These are phyloP conservation scores for Chaetomiaceae sp. DNA, from an alignment of 2,329 filamentous ascomycete genomes.

Conservation along the genomic window DNA sequence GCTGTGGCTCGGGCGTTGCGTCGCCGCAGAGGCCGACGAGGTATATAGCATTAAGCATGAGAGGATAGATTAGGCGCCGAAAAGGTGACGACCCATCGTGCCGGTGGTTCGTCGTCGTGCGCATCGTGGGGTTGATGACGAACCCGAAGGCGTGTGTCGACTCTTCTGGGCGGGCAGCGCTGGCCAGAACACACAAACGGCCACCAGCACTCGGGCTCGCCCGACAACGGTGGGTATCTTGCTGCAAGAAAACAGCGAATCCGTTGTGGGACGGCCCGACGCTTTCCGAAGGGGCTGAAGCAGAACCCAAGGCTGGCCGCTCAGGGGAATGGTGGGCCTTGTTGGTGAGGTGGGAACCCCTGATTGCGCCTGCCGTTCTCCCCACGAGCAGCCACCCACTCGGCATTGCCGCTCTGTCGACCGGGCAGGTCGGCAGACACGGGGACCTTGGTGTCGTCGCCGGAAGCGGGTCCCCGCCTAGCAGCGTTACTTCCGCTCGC, in stretches of 20 bases:
- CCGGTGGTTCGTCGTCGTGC: not conserved
- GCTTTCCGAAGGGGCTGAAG: not conserved
- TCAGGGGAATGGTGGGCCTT: conserved; percentile 23
- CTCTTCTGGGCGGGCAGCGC: too few relatives aligned
- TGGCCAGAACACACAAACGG: not conserved
- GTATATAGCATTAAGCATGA: conserved; percentile 11
- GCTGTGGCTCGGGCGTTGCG: too few relatives aligned
- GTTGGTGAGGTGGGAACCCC: conserved; percentile 19
- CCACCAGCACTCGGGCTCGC: not conserved
- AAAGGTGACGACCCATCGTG: not conserved
- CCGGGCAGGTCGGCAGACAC: conserved; percentile 49
- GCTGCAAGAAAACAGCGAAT: conserved; percentile 16
- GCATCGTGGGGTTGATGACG: too few relatives aligned
- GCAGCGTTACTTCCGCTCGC: conserved; percentile 21
- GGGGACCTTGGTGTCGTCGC: conserved; percentile 56
- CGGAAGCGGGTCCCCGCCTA: conserved; percentile 28
- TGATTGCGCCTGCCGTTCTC: conserved; percentile 30
- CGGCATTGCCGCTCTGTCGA: conserved; percentile 35
- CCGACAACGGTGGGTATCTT: conserved; percentile 21
- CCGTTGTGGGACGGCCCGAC: conserved; percentile 9
- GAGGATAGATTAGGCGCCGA: conserved; percentile 4
- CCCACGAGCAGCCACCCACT: conserved; percentile 35
- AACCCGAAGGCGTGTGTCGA: too few relatives aligned
- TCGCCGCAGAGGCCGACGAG: not conserved
- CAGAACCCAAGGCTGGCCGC: not conserved